These are phyloP conservation scores for Cetradonia linearis DNA, from an alignment of 495 filamentous ascomycete genomes.

Conservation along the genomic window DNA sequence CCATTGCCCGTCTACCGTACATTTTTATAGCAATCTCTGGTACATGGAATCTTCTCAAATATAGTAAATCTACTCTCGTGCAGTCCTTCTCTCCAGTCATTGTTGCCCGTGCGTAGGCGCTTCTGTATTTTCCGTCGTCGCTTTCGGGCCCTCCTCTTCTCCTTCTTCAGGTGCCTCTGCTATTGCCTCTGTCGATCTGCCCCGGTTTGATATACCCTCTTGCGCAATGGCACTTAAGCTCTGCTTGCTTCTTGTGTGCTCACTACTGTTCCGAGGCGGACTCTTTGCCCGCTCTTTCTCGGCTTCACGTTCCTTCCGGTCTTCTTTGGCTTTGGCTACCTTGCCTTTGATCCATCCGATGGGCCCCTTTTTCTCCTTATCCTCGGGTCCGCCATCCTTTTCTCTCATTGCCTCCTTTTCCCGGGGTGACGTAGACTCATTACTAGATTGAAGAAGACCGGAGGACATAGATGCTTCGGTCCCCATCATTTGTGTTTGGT, in stretches of 20 bases:
- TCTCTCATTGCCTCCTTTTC: slow-evolving; percentile 23
- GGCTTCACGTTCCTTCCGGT: slow-evolving; percentile 45
- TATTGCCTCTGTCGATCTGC: slow-evolving; percentile 12
- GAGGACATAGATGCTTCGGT: slow-evolving; percentile 30
- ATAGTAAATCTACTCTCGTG: not conserved
- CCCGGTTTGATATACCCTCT: slow-evolving; percentile 11
- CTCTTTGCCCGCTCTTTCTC: slow-evolving; percentile 48
- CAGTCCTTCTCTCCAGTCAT: not conserved
- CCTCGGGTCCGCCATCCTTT: slow-evolving; percentile 31
- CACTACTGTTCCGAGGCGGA: slow-evolving; percentile 30
- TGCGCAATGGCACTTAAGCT: slow-evolving; percentile 24
- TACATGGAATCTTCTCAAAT: slow-evolving; percentile 4
- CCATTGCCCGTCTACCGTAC: slow-evolving; percentile 7
- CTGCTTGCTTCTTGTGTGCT: slow-evolving; percentile 20
- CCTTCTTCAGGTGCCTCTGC: slow-evolving; percentile 6
- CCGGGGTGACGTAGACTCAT: slow-evolving; percentile 30
- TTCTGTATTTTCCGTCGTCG: not conserved
- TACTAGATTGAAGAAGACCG: slow-evolving; percentile 28
- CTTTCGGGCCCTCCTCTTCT: slow-evolving; percentile 6
- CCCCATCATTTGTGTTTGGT: slow-evolving; percentile 31
- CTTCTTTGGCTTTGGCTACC: slow-evolving; percentile 66
- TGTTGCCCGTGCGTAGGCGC: not conserved
- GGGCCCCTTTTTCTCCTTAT: slow-evolving; percentile 55
- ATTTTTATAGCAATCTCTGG: slow-evolving; percentile 8
- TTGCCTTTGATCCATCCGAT: slow-evolving; percentile 79